Evolutionary conservation across 805 yeast genomes (phyloP), one percentile per base, ranked within the genome.

Genomic region (Hanseniaspora taiwanica): DNA sequence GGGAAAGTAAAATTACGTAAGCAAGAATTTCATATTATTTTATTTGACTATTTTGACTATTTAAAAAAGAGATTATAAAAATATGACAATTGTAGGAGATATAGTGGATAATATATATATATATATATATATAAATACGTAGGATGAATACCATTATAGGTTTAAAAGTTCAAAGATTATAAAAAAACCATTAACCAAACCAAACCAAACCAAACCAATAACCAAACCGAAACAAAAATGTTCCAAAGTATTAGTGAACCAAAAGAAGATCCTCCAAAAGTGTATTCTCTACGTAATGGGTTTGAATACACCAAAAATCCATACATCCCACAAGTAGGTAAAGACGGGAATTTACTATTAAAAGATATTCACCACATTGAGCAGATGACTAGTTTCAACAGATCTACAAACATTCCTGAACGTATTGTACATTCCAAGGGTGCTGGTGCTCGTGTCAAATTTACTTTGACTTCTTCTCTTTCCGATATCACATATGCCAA

Each of bases 341-440:
- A 78, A 48, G 67, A 59, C 35, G 82, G 82, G 19, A 81, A 80
- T 9, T 58, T 74, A 38, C 61, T 76, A 39, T 51, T 76, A 36
- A 79, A 74, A 55, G 82, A 76, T 56, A 63, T 65, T 53, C 73
- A 74, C 58, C 60, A 74, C 42, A 54, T 75, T 35, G 82, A 76
- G 49, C 58, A 67, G 36, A 54, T 76, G 23, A 68, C 78, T 18
- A 79, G 73, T 54, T 75, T 75, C 49, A 78, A 74, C 60, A 68
- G 76, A 47, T 81, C 76, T 56, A 67, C 80, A 44, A 42, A 42
- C 20, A 66, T 74, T 39, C 80, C 81, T 23, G 81, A 76, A 60
- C 68, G 81, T 50, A 79, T 75, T 34, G 81, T 74, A 32, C 81
- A 75, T 52, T 80, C 80, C 40, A 73, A 73, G 54, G 81, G 81